These are phyloP conservation scores for Russula foetens DNA, from an alignment of 768 basidiomycete species.

Conservation along the genomic window DNA sequence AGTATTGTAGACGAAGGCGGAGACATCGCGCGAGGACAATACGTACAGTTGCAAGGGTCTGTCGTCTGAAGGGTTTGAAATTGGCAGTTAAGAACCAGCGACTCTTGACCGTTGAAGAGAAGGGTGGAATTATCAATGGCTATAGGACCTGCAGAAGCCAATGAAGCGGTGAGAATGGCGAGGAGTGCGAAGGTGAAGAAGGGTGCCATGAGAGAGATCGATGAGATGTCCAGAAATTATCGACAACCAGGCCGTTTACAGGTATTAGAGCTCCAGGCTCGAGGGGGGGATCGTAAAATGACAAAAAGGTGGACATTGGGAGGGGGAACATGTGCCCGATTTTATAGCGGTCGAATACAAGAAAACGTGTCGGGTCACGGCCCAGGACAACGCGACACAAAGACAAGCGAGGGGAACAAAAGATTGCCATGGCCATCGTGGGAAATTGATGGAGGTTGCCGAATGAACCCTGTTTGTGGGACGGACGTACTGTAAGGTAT, in stretches of 20 bases:
- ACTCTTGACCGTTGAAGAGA: slow-evolving; percentile 39
- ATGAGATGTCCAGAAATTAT: neutral
- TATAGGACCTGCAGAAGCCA: slow-evolving; percentile 28
- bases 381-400: neutral
- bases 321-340: neutral
- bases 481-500: neutral
- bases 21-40: slow-evolving; percentile 8
- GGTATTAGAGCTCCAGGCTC: slow-evolving; percentile 16
- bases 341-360: slow-evolving; percentile 2
- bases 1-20: neutral
- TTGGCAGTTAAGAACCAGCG: slow-evolving; percentile 43
- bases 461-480: slow-evolving; percentile 7
- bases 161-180: slow-evolving; percentile 21
- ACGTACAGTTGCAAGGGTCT: slow-evolving; percentile 39
- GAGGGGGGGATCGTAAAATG: neutral
- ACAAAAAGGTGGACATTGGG: neutral
- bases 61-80: slow-evolving; percentile 34
- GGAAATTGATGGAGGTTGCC: slow-evolving; percentile 9
- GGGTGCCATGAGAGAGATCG: slow-evolving; percentile 1
- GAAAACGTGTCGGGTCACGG: neutral
- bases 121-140: slow-evolving; percentile 36
- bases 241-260: slow-evolving; percentile 5
- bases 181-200: slow-evolving; percentile 21
- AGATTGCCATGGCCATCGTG: neutral
- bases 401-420: neutral